Percentiles rank a stretch among this genome's conserved stretches.
phyloP scores from a whole-genome alignment of 306 rosid genomes.

The Ormosia semicastrata region DNA sequence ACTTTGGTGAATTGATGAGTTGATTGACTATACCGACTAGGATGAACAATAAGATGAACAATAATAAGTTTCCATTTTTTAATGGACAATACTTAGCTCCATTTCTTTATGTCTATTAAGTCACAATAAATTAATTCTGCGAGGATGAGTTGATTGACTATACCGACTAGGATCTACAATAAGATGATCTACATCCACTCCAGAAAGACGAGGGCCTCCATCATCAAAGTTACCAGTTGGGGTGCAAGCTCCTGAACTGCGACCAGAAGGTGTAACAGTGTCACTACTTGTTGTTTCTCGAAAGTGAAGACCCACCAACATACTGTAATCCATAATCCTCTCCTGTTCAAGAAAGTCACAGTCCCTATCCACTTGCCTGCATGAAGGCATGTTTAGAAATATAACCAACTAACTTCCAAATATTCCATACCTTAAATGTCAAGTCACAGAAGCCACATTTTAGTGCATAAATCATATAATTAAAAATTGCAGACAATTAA shows the following conservation, averaged over 20 bases:
- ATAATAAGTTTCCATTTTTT: no score
- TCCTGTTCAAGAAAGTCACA: conserved; percentile 96
- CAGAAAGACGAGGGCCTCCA: conserved; percentile 43
- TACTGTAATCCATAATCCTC: conserved; percentile 95
- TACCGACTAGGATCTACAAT: conserved; percentile 63
- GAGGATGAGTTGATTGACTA: conserved; percentile 14
- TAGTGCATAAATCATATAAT: neutral
- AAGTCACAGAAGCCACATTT: neutral
- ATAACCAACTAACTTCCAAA: neutral
- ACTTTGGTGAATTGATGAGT: conserved; percentile 5
- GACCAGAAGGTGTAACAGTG: conserved; percentile 33
- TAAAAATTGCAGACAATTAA: neutral
- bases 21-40: conserved; percentile 50
- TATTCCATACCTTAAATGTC: conserved; percentile 1
- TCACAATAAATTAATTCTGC: no score
- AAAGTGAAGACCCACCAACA: conserved; percentile 92
- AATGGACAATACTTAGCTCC: no score
- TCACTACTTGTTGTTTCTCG: conserved; percentile 49
- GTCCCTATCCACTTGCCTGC: conserved; percentile 93
- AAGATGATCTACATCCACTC: conserved; percentile 44
- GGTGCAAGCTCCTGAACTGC: conserved; percentile 6
- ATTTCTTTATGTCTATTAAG: no score
- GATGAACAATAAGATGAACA: conserved; percentile 44
- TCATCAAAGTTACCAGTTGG: conserved; percentile 30
- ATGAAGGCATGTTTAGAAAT: conserved; percentile 21